Conservation (phyloP, 2,329 filamentous ascomycete genomes). For the Lachnellula willkommii region DNA sequence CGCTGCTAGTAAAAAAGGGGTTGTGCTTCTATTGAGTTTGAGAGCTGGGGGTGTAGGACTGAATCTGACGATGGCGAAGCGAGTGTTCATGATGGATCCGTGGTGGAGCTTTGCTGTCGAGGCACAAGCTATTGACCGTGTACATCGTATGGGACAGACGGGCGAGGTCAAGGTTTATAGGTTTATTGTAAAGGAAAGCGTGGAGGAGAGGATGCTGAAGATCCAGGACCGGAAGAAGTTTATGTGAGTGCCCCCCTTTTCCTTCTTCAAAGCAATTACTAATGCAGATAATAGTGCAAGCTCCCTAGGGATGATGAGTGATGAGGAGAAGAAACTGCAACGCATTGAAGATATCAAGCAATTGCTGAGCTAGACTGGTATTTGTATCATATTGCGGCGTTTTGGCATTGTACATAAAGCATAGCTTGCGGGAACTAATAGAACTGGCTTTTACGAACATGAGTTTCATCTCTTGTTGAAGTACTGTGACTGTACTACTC, state of each 20-base stretch:
- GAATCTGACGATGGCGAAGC: conserved; percentile 81
- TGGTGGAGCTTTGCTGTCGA: conserved; percentile 99
- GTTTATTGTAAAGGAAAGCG: conserved; percentile 84
- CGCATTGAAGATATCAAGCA: conserved; percentile 92
- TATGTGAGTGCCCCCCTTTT: conserved; percentile 57
- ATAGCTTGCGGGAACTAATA: not conserved
- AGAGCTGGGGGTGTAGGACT: conserved; percentile 89
- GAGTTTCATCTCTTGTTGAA: no score
- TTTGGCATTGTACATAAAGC: not conserved
- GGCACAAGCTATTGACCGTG: conserved; percentile 93
- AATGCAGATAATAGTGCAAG: conserved; percentile 61
- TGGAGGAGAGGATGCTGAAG: conserved; percentile 90
- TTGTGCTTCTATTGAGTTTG: conserved; percentile 75
- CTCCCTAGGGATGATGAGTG: conserved; percentile 87
- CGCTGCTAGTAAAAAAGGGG: conserved; percentile 53
- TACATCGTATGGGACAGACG: conserved; percentile 94
- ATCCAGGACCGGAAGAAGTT: conserved; percentile 97
- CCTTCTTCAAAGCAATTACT: conserved; percentile 8
- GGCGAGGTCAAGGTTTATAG: conserved; percentile 78
- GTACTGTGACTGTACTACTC: no score
- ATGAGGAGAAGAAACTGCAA: conserved; percentile 86
- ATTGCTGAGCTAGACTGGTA: conserved; percentile 47
- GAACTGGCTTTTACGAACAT: no score
- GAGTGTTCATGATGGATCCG: conserved; percentile 98
- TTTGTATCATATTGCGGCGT: not conserved